Percentiles rank a stretch among this genome's conserved stretches.
Evolutionary conservation across 805 yeast genomes (phyloP).

Genomic region (Grigorovia jiainica): DNA sequence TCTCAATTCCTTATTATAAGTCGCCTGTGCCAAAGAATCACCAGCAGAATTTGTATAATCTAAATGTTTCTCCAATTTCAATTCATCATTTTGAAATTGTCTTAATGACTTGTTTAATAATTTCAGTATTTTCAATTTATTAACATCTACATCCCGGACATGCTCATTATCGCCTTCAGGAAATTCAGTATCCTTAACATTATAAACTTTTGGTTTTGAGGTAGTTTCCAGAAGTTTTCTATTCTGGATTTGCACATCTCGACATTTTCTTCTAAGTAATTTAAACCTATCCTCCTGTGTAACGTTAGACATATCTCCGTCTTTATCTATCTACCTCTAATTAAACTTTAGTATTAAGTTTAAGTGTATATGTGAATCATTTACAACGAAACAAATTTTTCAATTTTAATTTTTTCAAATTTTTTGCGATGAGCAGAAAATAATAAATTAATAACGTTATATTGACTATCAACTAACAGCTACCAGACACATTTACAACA

Average conservation of each 20-base stretch:
- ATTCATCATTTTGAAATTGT: conserved; percentile 13
- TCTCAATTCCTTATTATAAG: conserved; percentile 23
- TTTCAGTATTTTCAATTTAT: not conserved
- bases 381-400: not conserved
- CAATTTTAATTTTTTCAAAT: not conserved
- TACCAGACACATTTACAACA: no score
- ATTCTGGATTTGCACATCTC: conserved; percentile 13
- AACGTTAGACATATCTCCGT: not conserved
- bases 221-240: conserved; percentile 15
- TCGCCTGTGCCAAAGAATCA: conserved; percentile 18
- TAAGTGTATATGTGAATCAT: no score
- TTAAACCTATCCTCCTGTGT: conserved; percentile 9
- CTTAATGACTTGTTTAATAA: conserved; percentile 17
- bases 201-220: conserved; percentile 20
- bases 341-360: not conserved
- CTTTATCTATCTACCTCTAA: not conserved
- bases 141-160: conserved; percentile 2
- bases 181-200: conserved; percentile 9
- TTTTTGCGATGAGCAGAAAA: conserved; percentile 3
- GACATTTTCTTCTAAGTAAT: conserved; percentile 12
- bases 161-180: not conserved
- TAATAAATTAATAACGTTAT: not conserved
- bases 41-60: conserved; percentile 7
- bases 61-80: conserved; percentile 3
- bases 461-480: not conserved